Base-by-base conservation (phyloP, 805 yeast species). In the Komagataella pastoris region DNA sequence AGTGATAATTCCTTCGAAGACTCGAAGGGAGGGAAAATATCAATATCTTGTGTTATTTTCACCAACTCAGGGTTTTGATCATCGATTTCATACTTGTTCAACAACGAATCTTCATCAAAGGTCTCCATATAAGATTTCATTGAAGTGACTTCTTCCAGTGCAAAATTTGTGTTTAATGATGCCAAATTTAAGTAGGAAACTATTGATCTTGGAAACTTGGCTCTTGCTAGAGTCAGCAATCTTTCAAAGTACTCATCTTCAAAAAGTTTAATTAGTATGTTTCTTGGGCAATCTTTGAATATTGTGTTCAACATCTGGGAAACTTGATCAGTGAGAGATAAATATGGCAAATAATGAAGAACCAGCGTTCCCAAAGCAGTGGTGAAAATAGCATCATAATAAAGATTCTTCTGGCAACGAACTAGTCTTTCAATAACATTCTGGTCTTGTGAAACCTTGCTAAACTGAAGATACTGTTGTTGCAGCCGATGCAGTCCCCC, bases 161-260 rank as follows among this genome's bases (percentile, higher is more conserved):
- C 93, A 59, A 83, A 77, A 44, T 76, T 76, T 0, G 84, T 80
- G 57, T 85, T 85, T 24, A 81, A 74, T 7, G 83, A 69, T 12
- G 83, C 70, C 10, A 88, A 57, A 51, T 79, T 73, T 45, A 88
- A 64, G 53, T 82, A 80, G 1, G 91, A 82, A 1, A 74, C 63
- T 17, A 87, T 63, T 1, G 80, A 66, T 2, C 74, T 61, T 0
- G 98, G 98, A 54, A 87, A 76, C 59, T 90, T 88, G 0, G 93
- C 83, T 54, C 83, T 73, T 1, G 87, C 67, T 24, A 88, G 61
- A 14, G 77, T 68, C 30, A 82, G 59, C 3, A 74, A 61, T 49
- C 72, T 71, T 19, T 67, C 67, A 0, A 76, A 69, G 1, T 70
- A 64, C n/a, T 71, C 70, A 51, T 71, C 67, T 2, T 65, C 62